Evolutionary conservation across 805 yeast genomes (phyloP).

Genomic region (Lipomyces chichibuensis): DNA sequence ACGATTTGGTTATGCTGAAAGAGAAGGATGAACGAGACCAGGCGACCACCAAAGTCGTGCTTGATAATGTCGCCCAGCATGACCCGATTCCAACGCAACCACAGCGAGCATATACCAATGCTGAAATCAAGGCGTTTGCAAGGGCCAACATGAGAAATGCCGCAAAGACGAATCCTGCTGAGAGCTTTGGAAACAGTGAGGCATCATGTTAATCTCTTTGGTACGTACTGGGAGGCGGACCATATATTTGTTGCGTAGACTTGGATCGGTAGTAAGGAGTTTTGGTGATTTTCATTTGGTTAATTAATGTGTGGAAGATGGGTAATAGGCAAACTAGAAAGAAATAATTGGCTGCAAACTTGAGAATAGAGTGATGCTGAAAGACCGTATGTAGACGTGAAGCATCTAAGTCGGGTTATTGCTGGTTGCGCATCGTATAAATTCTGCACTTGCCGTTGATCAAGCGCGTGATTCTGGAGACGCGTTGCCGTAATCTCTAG

Average conservation of each 20-base stretch:
- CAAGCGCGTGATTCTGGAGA: no score
- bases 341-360: not conserved
- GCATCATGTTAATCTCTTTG: not conserved
- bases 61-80: conserved; percentile 25
- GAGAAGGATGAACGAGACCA: conserved; percentile 32
- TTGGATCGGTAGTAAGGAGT: not conserved
- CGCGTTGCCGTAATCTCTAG: no score
- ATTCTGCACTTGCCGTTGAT: no score
- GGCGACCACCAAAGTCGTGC: conserved; percentile 9
- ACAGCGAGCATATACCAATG: conserved; percentile 24
- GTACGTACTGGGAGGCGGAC: not conserved
- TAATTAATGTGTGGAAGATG: not conserved
- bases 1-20: conserved; percentile 36
- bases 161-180: not conserved
- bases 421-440: no score
- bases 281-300: not conserved
- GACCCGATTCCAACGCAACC: conserved; percentile 10
- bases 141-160: conserved; percentile 10
- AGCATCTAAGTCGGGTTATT: no score
- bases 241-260: not conserved
- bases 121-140: conserved; percentile 27
- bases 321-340: not conserved
- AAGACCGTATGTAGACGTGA: no score
- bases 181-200: not conserved
- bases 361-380: not conserved